Evolutionary conservation across 192 early-diverging fungal genomes (phyloP), one percentile per base, ranked within the genome.

Genomic region (Diversispora eburnea): DNA sequence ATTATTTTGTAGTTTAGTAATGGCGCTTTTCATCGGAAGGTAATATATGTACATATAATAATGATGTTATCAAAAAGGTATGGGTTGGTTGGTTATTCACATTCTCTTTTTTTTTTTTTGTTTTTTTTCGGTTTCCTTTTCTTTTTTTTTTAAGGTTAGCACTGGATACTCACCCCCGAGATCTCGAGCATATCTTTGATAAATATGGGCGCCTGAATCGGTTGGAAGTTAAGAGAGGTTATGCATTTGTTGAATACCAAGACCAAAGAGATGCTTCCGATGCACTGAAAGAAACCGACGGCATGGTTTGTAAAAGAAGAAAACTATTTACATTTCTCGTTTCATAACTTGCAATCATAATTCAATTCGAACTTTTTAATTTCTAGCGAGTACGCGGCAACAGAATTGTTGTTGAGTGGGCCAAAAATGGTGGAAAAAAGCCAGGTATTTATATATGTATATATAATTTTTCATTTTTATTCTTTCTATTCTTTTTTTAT

Each of bases 181-280:
- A 86, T 79, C 77, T 86, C 46, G 84, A 86, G 71, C 82, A 88
- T 59, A 81, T 86, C 33, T 86, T 86, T 79, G 73, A 79, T 70
- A 84, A 84, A 73, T 86, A 82, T 75, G 84, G 84, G 62, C 79
- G 80, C 67, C 78, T 86, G 60, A 86, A 80, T 67, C 80, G 84
- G 59, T 79, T 86, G 43, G 84, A 86, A 75, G 77, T 86, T 33
- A 86, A 86, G 77, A 68, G 82, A 78, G 82, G 84, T 4, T 86
- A 77, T 47, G 84, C 82, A 17, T 86, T 86, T 77, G 82, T 86
- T 60, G 82, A 86, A 58, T 86, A 78, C 55, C 71, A 77, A 41
- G 79, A 80, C 49, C 70, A 77, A 22, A 70, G 81, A 71, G 77
- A 78, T 76, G 77, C 51, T 8, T 47, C 58, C 19, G 61, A 55